Base-by-base conservation (phyloP, 441 rosid genomes). In the Populus hybrid region DNA sequence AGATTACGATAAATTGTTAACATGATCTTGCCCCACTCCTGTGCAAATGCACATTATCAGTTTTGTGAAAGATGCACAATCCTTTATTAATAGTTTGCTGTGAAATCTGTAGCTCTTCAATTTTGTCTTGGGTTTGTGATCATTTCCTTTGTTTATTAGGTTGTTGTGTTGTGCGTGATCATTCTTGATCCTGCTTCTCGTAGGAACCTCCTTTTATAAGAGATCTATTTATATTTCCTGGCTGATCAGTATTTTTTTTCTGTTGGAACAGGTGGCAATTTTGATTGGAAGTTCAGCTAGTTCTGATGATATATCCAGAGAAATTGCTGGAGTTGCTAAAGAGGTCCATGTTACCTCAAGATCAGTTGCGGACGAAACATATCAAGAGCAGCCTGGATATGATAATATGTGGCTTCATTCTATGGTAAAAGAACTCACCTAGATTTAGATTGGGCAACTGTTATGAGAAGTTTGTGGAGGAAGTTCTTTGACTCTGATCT, bases 271-370 rank as follows among this genome's bases (percentile, higher is more conserved):
- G 99, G 91, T 89, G 72, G 92, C 89, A 79, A 82, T 95, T 81
- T 40, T 92, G 80, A 90, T 95, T 42, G 98, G 99, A 82, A 83
- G 81, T 81, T 80, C 97, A 35, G 66, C 90, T 18, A 93, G 98
- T 81, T 90, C 90, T 4, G 66, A 28, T 79, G 99, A 93, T 83
- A 87, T 93, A 82, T 90, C 94, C 24, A 83, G 90, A 70, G 97
- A 95, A 72, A 78, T 93, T 76, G 91, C 93, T 53, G 71, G 73
- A 24, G 81, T 86, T 59, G 97, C 97, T 78, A 95, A 89, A 83
- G 97, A 92, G 87, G 98, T 95, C 45, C 97, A 92, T 82, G 78
- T 95, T 35, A 84, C 92, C 20, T 81, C 84, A 69, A 85, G 97
- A 77, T 85, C 95, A 21, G 84, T 84, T 78, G 81, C 77, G 18